Conservation (phyloP, 306 rosid species). For the Ochetophila trinervis region DNA sequence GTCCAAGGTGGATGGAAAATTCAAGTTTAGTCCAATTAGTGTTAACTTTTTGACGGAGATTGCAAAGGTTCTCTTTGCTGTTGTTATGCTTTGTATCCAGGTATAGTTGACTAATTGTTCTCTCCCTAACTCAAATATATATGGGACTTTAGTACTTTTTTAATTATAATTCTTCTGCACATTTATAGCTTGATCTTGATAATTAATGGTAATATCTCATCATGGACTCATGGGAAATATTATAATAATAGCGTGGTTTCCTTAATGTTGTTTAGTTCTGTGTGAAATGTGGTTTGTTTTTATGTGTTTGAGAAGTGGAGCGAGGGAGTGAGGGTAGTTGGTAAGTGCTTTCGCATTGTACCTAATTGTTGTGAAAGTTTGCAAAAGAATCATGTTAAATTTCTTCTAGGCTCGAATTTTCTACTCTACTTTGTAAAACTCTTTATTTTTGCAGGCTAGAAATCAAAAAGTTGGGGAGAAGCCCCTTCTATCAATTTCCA, state of each 20-base stretch:
- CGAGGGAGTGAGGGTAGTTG: constrained; percentile 6
- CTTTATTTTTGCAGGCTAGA: constrained; percentile 77
- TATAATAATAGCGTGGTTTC: not conserved
- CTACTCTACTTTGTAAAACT: constrained; percentile 20
- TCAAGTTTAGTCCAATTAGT: constrained; percentile 91
- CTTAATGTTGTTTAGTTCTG: not conserved
- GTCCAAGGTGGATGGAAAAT: constrained; percentile 97
- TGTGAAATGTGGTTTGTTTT: no score
- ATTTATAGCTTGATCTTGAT: not conserved
- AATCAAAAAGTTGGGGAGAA: constrained; percentile 89
- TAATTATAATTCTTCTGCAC: constrained; percentile 6
- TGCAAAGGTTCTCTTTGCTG: constrained; percentile 77
- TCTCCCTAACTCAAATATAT: constrained; percentile 6
- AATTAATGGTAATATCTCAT: not conserved
- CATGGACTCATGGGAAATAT: not conserved
- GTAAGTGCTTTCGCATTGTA: not conserved
- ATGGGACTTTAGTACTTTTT: not conserved
- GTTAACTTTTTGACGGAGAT: constrained; percentile 89
- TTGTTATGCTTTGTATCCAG: constrained; percentile 81
- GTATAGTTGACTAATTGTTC: constrained; percentile 34
- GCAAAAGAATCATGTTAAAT: not conserved
- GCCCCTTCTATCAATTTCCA: constrained; percentile 86
- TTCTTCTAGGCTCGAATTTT: not conserved
- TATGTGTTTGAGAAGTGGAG: not conserved
- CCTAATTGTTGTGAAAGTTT: not conserved